Base-by-base conservation (phyloP, 1,284 basidiomycete species). In the Tilletia setariae region DNA sequence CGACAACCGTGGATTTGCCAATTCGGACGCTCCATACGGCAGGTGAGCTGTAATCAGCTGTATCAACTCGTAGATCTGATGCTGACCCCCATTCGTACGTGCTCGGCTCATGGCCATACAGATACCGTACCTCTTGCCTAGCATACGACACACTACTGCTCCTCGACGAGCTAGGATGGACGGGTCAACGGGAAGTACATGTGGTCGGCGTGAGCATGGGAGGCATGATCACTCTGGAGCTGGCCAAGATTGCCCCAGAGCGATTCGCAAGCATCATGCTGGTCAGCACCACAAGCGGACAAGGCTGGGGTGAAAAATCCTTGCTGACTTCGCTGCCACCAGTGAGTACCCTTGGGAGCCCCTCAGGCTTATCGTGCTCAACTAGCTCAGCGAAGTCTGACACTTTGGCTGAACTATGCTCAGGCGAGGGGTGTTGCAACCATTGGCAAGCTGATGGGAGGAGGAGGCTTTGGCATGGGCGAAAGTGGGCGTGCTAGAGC, bases 191-290 rank as follows among this genome's bases (percentile, higher is more conserved):
- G 32, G 32, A 30, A 1, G 56, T 94, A 1, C 89, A 94, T 76
- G 82, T 94, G 21, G 89, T 93, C 16, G 91, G 93, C 0, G 84
- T 90, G 9, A 91, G 90, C 47, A 84, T 94, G 64, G 93, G 92
- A 7, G 92, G 92, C 19, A 93, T 93, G 91, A 92, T 93, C 68
- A 87, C 90, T 0, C 69, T 82, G 8, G 83, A 84, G 63, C 67
- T 84, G 32, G 79, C 80, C 6, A 66, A 73, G 65, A 8, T 30
- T 35, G 56, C 56, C 9, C 56, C 56, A 19, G 56, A 61, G 28
- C 56, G 56, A 30, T 44, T 82, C 11, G 63, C 68, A 1, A 72
- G 70, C 23, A 51, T 81, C n/a, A 64, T 73, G 35, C 73, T 81
- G 35, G 73, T 81, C 66, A 78, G 76, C 43, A 82, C 81, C 1